A percentile compares a stretch with the other conserved stretches of the same genome.
Conservation (phyloP, 345 rosid genomes). For the Eucalyptus sp. region DNA sequence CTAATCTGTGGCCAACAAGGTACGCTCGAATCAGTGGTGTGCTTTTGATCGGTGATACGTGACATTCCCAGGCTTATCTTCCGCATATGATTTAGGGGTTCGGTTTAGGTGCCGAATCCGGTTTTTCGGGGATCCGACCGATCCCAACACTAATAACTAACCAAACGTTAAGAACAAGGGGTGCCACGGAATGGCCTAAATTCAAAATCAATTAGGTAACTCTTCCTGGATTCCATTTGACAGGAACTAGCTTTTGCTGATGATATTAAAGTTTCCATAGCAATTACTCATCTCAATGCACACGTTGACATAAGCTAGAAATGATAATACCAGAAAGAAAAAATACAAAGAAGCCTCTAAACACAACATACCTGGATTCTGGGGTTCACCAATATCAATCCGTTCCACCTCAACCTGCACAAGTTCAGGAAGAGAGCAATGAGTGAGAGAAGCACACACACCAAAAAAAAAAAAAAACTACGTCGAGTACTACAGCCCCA, state of each 20-base stretch:
- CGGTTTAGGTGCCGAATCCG: no score
- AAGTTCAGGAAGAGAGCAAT: neutral
- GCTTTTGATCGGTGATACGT: no score
- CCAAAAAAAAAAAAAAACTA: neutral
- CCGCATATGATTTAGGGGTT: no score
- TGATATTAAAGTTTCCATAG: neutral
- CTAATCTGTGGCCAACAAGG: no score
- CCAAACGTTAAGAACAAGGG: neutral
- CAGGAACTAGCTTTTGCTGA: neutral
- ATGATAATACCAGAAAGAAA: neutral
- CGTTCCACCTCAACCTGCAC: slow-evolving; percentile 70
- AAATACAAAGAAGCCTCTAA: neutral
- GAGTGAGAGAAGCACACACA: neutral
- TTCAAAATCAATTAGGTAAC: neutral
- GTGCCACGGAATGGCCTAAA: neutral
- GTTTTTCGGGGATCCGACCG: no score
- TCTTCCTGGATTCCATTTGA: neutral
- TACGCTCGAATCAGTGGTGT: no score
- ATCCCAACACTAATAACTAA: no score
- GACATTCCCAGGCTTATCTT: no score
- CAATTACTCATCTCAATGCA: neutral
- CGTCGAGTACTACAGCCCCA: neutral
- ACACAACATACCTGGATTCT: slow-evolving; percentile 27
- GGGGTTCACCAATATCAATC: slow-evolving; percentile 58
- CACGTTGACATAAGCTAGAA: neutral